Conservation (phyloP, 495 filamentous ascomycete genomes). For the Lophiostoma macrostomum region DNA sequence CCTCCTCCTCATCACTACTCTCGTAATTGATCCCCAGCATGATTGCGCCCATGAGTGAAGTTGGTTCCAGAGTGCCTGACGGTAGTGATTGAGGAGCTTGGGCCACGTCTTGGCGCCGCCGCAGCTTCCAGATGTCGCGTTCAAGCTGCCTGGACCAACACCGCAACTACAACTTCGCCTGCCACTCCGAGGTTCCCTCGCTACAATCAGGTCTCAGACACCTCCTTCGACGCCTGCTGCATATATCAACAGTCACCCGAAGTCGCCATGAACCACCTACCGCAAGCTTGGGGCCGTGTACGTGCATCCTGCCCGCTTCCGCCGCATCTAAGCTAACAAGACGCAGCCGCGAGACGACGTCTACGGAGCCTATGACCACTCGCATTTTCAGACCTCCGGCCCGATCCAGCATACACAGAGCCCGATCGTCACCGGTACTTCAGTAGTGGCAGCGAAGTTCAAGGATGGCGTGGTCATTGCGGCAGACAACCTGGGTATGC, state of each 20-base stretch:
- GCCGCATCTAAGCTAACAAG: conserved; percentile 28
- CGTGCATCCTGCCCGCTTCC: conserved; percentile 35
- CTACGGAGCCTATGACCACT: conserved; percentile 87
- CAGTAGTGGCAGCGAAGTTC: conserved; percentile 90
- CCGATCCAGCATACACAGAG: conserved; percentile 84
- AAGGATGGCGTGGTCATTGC: conserved; percentile 94
- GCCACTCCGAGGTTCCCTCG: neutral
- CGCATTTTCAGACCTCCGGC: conserved; percentile 67
- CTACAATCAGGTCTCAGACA: neutral
- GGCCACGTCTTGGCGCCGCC: conserved; percentile 11
- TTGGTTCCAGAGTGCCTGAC: neutral
- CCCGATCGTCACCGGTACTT: conserved; percentile 93
- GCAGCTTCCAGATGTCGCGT: conserved; percentile 14
- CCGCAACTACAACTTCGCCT: conserved; percentile 29
- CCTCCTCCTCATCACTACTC: conserved; percentile 35
- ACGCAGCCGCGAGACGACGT: conserved; percentile 86
- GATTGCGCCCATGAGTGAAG: too few relatives aligned
- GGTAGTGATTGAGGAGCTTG: conserved; percentile 17
- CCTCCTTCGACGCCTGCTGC: neutral
- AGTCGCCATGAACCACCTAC: conserved; percentile 81
- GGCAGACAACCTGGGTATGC: conserved; percentile 90
- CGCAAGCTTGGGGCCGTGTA: conserved; percentile 96
- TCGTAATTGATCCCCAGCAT: conserved; percentile 33
- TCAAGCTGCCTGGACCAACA: conserved; percentile 26
- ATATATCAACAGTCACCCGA: neutral